Evolutionary conservation across 495 filamentous ascomycete species (phyloP), one percentile per base, ranked within the genome.

Genomic region (Aspergillus ostianus): DNA sequence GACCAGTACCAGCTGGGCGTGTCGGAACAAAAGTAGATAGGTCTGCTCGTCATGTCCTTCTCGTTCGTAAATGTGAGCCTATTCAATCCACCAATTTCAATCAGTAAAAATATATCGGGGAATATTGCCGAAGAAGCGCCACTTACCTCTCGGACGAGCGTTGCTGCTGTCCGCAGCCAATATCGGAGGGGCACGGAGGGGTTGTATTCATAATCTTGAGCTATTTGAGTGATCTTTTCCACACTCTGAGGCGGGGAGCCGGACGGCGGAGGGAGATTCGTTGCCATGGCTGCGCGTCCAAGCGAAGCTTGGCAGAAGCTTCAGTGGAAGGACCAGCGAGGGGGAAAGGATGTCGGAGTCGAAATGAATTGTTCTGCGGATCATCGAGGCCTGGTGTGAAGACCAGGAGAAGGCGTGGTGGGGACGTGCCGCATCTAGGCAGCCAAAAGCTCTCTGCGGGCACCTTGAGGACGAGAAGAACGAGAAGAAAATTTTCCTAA

Each of bases 21-120:
- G 91, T 69, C 94, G 86, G 61, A 92, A 88, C 9, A 96, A 81
- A 18, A 97, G 79, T 21, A 97, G 77, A 74, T 94, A 98, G 2
- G 93, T 87, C 67, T 93, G 89, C 58, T 93, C 84, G 51, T 91
- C 81, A 74, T 96, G 90, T 57, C 89, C 87, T 75, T 98, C 95
- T 19, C 78, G 83, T 66, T 93, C 83, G 71, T 97, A 97, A 61
- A 92, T 90, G 12, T 78, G 77, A 2, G 90, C 88, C 87, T 92
- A 49, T 32, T 27, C 20, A 20, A 8, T 12, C 21, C 21, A 13
- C 27, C 50, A 13, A 6, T 29, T n/a, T 8, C 12, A 27, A 15
- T 26, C 8, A 26, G 21, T n/a, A 49, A 47, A 15, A 6, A 5
- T 20, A 7, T 49, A 26, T 20, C 47, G n/a, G 8, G 15, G 18